Base-by-base conservation (phyloP, 2,329 filamentous ascomycete genomes). In the Diaporthe sp. region DNA sequence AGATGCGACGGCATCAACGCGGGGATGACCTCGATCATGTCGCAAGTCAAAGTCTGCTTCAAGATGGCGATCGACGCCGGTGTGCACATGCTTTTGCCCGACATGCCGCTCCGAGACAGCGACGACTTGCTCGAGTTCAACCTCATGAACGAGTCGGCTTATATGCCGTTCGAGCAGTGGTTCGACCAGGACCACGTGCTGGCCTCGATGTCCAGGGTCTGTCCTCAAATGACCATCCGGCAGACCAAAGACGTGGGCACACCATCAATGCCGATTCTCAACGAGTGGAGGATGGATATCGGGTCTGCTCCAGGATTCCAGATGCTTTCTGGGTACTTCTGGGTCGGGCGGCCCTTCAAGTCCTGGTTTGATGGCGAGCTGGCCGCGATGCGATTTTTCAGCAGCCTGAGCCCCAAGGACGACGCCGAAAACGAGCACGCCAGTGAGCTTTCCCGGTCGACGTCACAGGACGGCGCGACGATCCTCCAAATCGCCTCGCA, bases 41-140 rank as follows among this genome's bases (percentile, higher is more conserved):
- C 81, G 2, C 80, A 82, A 53, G 73, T 82, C 25, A 82, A 81
- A 73, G 79, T 81, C 34, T 82, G 81, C 59, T 70, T 82, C 31
- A 82, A 82, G 72, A 81, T 81, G 79, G 81, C 80, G 25, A 51
- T 82, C 5, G 81, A 82, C 6, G 74, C 80, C 4, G 80, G 81
- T 3, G 77, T 78, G 1, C 70, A 78, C 46, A 49, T 82, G 13
- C 39, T 82, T 2, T 73, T 82, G 5, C 81, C 81, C 4, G 70
- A 79, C 8, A 82, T 82, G 78, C 81, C 80, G 6, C 75, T 81
- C 0, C 78, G 81, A 5, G 79, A 81, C 55, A 79, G 78, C 22
- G 75, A 73, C 1, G 74, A 82, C 51, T 67, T 82, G 28, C 31
- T 74, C 44, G 74, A 82, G 15, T 81, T 82, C 75, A 82, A 82